Base-by-base conservation (phyloP, 192 early-diverging fungal genomes). In the Geosiphon pyriformis region DNA sequence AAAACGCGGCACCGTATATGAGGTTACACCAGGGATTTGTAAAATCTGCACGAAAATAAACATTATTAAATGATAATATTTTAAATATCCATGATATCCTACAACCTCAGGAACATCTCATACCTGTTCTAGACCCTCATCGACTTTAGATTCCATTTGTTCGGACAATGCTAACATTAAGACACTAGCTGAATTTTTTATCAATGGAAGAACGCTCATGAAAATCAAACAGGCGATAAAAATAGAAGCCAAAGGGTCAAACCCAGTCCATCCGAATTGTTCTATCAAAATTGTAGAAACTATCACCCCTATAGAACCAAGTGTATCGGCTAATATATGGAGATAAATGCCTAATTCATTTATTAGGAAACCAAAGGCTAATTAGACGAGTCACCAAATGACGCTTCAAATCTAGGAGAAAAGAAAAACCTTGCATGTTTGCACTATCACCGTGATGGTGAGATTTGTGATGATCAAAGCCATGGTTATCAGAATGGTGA, bases 241-340 rank as follows among this genome's bases (percentile, higher is more conserved):
- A 51, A 98, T 84, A 15, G 95, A 98, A 29, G 92, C 92, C 42
- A 96, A 83, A 0, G 95, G 95, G 74, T 98, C 95, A 35, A 95
- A 89, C 59, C 95, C 94, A 12, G 90, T 90, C 95, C 95, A 98
- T 0, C 89, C 93, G 73, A 93, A 95, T 70, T 73, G 83, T 69
- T 91, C 81, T 46, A 98, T 94, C 33, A 95, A 74, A 23, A 98
- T 67, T 0, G 92, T 92, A 0, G 94, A 95, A n/a, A 95, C 84
- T 55, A 98, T 95, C 0, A 98, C 95, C 60, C 95, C 95, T 0
- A 94, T 92, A 35, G 92, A 94, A 29, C 95, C 95, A 20, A 98
- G 78, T 1, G 95, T 94, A 74, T 98, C 95, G 4, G 94, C 90
- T 68, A 98, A 76, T 32, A 98, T 88, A 63, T 98, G 95, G 34